Base-by-base conservation (phyloP, 768 basidiomycete genomes). In the Kockovaella imperatae region DNA sequence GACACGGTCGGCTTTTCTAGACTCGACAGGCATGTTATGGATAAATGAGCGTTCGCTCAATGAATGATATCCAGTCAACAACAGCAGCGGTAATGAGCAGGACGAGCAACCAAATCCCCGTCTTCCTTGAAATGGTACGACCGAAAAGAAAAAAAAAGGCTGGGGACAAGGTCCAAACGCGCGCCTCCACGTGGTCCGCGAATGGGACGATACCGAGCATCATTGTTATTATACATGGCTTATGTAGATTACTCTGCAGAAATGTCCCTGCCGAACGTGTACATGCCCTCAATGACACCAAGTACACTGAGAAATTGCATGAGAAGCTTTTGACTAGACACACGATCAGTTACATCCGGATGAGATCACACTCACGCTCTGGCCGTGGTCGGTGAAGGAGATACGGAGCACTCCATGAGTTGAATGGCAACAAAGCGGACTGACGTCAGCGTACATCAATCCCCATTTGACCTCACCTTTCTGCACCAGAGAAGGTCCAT, bases 401-500 rank as follows among this genome's bases (percentile, higher is more conserved):
- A 8, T 24, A 49, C 29, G 44, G 56, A 47, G 31, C 49, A 55
- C 38, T 65, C 63, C 60, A 65, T 65, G 4, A 65, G 48, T 39
- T 62, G 63, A 17, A 65, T 57, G 10, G 57, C 63, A 13, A 65
- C 63, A 35, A 65, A 65, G 13, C 63, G 60, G 24, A 65, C 63
- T 60, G 43, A 39, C 36, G 1, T 20, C 18, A 42, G 35, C 49
- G 4, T 6, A 30, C 14, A n/a, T n/a, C 10, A 39, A 14, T 20
- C 29, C 15, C 3, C 20, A 46, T 18, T n/a, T n/a, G 14, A 7
- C 39, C 56, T 46, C 29, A 62, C 60, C 53, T 49, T 65, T 65
- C 34, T 65, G 63, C 24, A 68, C 66, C 5, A 69, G 49, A 8
- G 67, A 67, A 15, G 65, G 64, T 10, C 67, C 67, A 46, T 69